These are phyloP conservation scores for Staphylotrichum tortipilum DNA, from an alignment of 495 filamentous ascomycete species.

Conservation along the genomic window DNA sequence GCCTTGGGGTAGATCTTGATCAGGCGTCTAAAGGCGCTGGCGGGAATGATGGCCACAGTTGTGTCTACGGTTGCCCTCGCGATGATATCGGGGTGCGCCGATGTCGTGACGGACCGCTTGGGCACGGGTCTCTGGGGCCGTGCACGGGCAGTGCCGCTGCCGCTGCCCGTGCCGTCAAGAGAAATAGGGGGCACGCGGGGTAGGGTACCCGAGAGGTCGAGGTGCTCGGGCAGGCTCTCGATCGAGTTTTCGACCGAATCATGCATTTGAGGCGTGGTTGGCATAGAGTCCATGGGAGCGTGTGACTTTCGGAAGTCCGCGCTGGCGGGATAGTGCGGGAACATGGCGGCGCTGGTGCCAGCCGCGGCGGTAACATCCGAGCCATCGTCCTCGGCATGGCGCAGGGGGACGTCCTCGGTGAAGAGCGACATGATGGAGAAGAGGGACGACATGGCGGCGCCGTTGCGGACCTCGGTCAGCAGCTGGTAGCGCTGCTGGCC, in stretches of 20 bases:
- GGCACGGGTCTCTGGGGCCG: slow-evolving; percentile 29
- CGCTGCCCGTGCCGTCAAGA: slow-evolving; percentile 43
- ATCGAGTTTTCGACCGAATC: slow-evolving; percentile 2
- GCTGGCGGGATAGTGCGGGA: slow-evolving; percentile 33
- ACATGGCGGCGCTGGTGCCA: slow-evolving; percentile 11
- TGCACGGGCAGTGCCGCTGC: too few species aligned
- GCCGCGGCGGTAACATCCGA: slow-evolving; percentile 13
- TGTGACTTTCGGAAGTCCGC: slow-evolving; percentile 40
- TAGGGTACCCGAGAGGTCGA: slow-evolving; percentile 3
- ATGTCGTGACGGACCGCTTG: slow-evolving; percentile 49
- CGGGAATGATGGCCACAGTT: slow-evolving; percentile 96
- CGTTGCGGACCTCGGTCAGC: slow-evolving; percentile 95
- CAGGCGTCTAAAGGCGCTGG: slow-evolving; percentile 84
- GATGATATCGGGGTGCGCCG: slow-evolving; percentile 93
- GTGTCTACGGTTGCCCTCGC: slow-evolving; percentile 95
- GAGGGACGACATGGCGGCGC: slow-evolving; percentile 94
- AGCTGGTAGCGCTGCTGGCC: slow-evolving; percentile 74
- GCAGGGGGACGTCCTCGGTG: slow-evolving; percentile 84
- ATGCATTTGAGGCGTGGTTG: slow-evolving; percentile 29
- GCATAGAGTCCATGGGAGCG: slow-evolving; percentile 25
- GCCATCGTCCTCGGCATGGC: slow-evolving; percentile 54
- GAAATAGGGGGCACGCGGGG: slow-evolving; percentile 63
- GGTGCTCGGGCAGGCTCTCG: slow-evolving; percentile 17
- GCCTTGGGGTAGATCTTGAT: slow-evolving; percentile 95
- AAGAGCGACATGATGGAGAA: slow-evolving; percentile 96